Conservation (phyloP, 2,329 filamentous ascomycete species). For the Aspergillus sclerotialis region DNA sequence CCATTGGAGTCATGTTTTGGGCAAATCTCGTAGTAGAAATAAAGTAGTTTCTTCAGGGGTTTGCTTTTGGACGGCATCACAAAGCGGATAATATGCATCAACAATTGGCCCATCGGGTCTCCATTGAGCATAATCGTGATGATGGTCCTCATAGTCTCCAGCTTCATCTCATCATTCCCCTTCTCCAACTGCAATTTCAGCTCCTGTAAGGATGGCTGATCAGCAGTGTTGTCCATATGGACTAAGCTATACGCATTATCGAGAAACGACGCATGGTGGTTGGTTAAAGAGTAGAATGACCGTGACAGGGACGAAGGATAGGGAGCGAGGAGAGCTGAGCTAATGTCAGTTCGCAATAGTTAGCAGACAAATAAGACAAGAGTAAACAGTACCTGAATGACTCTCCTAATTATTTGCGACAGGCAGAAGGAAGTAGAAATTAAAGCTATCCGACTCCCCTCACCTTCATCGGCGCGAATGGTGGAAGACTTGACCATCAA, state of each 20-base stretch:
- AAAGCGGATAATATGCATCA: constrained; percentile 99
- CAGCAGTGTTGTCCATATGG: constrained; percentile 93
- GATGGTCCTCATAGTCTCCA: constrained; percentile 94
- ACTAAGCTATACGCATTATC: constrained; percentile 95
- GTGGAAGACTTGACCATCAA: constrained; percentile 29
- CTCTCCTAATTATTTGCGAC: constrained; percentile 18
- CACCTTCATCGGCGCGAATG: constrained; percentile 31
- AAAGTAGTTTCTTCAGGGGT: constrained; percentile 91
- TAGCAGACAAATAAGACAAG: constrained; percentile 7
- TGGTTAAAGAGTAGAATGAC: constrained; percentile 12
- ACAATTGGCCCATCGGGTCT: constrained; percentile 85
- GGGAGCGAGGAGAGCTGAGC: constrained; percentile 26
- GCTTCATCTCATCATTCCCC: constrained; percentile 84
- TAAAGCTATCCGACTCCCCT: constrained; percentile 27
- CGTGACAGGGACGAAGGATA: constrained; percentile 15
- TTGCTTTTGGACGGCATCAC: constrained; percentile 99
- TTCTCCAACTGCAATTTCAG: constrained; percentile 90
- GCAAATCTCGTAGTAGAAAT: constrained; percentile 99
- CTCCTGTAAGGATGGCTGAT: constrained; percentile 84
- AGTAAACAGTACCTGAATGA: constrained; percentile 17
- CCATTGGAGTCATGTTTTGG: constrained; percentile 87
- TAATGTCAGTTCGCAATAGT: constrained; percentile 17
- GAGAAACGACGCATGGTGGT: constrained; percentile 82
- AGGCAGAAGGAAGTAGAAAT: constrained; percentile 19
- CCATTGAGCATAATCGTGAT: constrained; percentile 97